Percentiles rank a stretch among this genome's conserved stretches.
Conservation (phyloP, 2,329 filamentous ascomycete species). For the Sclerotinia nivalis region DNA sequence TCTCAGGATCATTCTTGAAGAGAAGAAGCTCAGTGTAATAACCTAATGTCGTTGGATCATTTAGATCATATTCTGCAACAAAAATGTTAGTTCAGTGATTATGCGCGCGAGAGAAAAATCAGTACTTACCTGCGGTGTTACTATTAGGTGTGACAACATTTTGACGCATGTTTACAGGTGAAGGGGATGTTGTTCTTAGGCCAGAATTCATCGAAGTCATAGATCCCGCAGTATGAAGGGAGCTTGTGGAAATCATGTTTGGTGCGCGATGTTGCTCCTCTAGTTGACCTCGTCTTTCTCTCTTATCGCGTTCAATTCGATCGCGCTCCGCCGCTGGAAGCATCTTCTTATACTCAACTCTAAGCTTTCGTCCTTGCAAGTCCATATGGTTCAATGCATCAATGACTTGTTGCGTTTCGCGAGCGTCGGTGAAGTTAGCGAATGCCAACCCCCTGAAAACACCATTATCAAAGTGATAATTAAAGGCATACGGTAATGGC, state of each 20-base stretch:
- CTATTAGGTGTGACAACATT: slow-evolving; percentile 12
- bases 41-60: slow-evolving; percentile 81
- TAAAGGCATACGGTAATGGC: slow-evolving; percentile 96
- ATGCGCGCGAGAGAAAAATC: slow-evolving; percentile 10
- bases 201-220: slow-evolving; percentile 71
- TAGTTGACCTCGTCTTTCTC: slow-evolving; percentile 90
- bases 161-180: slow-evolving; percentile 39
- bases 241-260: slow-evolving; percentile 45
- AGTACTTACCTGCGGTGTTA: slow-evolving; percentile 28
- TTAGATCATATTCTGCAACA: slow-evolving; percentile 70
- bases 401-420: slow-evolving; percentile 91
- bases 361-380: slow-evolving; percentile 87
- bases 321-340: slow-evolving; percentile 91
- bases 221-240: slow-evolving; percentile 79
- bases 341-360: slow-evolving; percentile 99
- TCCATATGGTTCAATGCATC: slow-evolving; percentile 94
- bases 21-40: slow-evolving; percentile 89
- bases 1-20: slow-evolving; percentile 77
- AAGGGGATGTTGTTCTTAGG: slow-evolving; percentile 45
- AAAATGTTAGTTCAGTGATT: slow-evolving; percentile 19
- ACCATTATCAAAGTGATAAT: slow-evolving; percentile 98
- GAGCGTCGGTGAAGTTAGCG: slow-evolving; percentile 94
- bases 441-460: slow-evolving; percentile 96
- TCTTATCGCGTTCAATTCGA: slow-evolving; percentile 94
- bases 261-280: slow-evolving; percentile 88